phyloP scores from a whole-genome alignment of 1,284 basidiomycete species.

The Sporisorium exsertum region DNA sequence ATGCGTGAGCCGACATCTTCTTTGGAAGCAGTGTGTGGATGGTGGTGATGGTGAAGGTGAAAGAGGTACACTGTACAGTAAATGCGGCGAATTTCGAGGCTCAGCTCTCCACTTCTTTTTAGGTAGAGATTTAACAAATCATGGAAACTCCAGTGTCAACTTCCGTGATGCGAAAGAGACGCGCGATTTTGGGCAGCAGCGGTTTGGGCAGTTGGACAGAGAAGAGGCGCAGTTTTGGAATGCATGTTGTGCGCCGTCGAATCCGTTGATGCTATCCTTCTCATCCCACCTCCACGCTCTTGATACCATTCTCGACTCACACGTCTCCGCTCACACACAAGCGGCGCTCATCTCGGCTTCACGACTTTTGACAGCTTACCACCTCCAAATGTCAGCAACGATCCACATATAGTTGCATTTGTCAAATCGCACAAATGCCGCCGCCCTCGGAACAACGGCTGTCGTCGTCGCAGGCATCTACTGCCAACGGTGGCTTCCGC shows the following conservation, averaged over 20 bases:
- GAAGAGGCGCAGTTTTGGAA: neutral
- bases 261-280: neutral
- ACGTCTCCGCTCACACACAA: neutral
- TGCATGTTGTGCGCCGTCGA: neutral
- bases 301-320: too few species aligned
- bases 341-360: neutral
- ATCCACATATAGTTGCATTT: neutral
- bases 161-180: slow-evolving; percentile 14
- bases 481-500: slow-evolving; percentile 24
- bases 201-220: neutral
- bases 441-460: slow-evolving; percentile 9
- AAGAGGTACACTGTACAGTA: neutral
- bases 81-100: neutral
- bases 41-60: slow-evolving; percentile 2
- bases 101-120: slow-evolving; percentile 9
- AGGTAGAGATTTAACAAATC: neutral
- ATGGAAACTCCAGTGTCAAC: neutral
- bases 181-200: neutral
- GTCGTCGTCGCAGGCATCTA: slow-evolving; percentile 9
- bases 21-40: neutral
- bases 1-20: slow-evolving; percentile 65
- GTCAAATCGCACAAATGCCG: slow-evolving; percentile 10
- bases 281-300: slow-evolving; percentile 1
- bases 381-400: neutral
- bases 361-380: neutral